Evolutionary conservation across 108 stramenopile species (phyloP), one percentile per base, ranked within the genome.

Genomic region (Skeletonema costatum): DNA sequence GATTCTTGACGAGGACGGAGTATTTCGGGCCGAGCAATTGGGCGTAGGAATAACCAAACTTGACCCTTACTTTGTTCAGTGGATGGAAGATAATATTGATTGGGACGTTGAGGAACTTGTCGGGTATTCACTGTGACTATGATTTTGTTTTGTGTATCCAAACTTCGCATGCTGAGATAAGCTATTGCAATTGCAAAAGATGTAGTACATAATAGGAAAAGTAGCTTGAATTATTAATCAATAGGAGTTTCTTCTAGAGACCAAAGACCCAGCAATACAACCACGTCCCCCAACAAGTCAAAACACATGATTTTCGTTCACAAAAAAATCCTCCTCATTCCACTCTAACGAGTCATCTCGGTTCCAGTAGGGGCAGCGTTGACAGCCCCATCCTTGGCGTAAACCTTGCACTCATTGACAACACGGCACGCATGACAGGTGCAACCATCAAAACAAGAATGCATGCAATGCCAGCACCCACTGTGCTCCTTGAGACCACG

Each of bases 51-150:
- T 36, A 32, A 25, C 29, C 50, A 53, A 69, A 4, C 64, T 85
- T 59, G 78, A 78, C 32, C n/a, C 35, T 14, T 74, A 90, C 36
- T 88, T 76, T 76, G 80, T 87, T 21, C 73, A 87, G 4, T 87
- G 82, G 74, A 75, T 90, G 35, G 75, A 77, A 36, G 82, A 82
- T n/a, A 80, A 86, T 82, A 63, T 83, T 4, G 76, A 90, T 68
- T 90, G 89, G 89, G 73, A 82, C 6, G 84, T 81, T 10, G 89
- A 90, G 62, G 50, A 62, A 6, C 67, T 77, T 17, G 44, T 90
- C 25, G 83, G 80, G 1, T 89, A 89, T 59, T 51, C 42, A 38
- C 53, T 39, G 46, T 84, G 83, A 73, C 33, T 16, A 41, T 35
- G 25, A 25, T 25, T 25, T 25, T 5, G 33, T 5, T 10, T 41